These are phyloP conservation scores for Cicer pinnatifidum DNA, from an alignment of 306 rosid species.

Conservation along the genomic window DNA sequence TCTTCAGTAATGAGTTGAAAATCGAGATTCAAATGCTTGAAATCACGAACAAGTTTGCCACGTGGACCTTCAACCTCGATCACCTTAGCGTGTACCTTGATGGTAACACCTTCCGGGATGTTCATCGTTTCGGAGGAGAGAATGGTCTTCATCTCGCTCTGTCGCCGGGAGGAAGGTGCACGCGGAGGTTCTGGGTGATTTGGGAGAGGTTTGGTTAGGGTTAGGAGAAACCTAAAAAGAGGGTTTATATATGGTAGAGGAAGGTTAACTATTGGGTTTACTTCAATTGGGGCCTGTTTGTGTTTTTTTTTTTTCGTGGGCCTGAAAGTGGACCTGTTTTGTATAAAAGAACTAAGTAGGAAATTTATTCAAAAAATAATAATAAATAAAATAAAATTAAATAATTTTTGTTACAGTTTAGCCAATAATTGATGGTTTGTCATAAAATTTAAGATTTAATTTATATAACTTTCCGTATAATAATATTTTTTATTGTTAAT, in stretches of 20 bases:
- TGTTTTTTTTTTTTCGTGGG: no score
- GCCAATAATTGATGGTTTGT: no score
- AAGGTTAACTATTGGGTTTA: no score
- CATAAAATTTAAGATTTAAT: no score
- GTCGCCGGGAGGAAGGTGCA: not conserved
- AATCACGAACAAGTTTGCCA: constrained; percentile 73
- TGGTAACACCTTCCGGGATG: constrained; percentile 73
- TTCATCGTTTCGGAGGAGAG: constrained; percentile 72
- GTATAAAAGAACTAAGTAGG: no score
- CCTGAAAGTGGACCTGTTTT: no score
- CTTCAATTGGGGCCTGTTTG: not conserved
- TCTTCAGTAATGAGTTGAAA: constrained; percentile 69
- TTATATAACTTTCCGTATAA: no score
- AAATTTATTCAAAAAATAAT: no score
- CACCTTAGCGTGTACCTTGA: constrained; percentile 74
- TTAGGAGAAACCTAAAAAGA: not conserved
- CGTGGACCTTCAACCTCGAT: constrained; percentile 86
- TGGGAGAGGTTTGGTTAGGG: constrained; percentile 13
- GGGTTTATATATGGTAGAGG: not conserved
- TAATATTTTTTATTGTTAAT: no score
- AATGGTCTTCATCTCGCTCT: constrained; percentile 66
- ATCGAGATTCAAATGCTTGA: constrained; percentile 80
- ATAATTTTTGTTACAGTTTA: no score
- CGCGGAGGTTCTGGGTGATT: not conserved
- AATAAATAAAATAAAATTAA: no score